Percentiles rank a stretch among this genome's conserved stretches.
Conservation (phyloP, 2,329 filamentous ascomycete species). For the Alternaria brassicicola region DNA sequence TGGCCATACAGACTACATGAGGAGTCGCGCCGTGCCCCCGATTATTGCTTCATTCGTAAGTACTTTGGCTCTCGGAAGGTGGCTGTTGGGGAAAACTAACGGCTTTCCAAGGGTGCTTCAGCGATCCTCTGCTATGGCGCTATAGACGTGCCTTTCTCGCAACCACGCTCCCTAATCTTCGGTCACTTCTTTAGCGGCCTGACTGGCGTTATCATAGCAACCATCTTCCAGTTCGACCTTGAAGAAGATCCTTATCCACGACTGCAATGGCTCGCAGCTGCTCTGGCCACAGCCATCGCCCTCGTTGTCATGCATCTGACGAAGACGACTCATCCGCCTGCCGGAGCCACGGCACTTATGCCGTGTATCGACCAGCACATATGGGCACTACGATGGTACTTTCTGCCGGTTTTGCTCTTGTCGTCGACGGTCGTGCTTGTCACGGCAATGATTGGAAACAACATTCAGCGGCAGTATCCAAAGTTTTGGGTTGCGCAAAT, state of each 20-base stretch:
- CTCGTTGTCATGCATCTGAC: slow-evolving; percentile 55
- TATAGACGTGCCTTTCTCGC: slow-evolving; percentile 53
- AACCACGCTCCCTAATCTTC: slow-evolving; percentile 53
- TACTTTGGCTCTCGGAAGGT: slow-evolving; percentile 1
- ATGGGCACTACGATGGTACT: slow-evolving; percentile 52
- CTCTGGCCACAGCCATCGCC: slow-evolving; percentile 51
- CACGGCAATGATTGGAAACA: slow-evolving; percentile 53
- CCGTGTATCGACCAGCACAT: slow-evolving; percentile 49
- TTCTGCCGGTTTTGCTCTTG: slow-evolving; percentile 51
- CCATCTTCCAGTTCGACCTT: slow-evolving; percentile 51
- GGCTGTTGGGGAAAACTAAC: background rate
- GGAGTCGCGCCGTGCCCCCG: slow-evolving; percentile 48
- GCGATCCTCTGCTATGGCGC: slow-evolving; percentile 56
- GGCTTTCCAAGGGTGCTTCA: slow-evolving; percentile 49
- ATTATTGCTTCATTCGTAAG: slow-evolving; percentile 51
- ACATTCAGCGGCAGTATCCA: slow-evolving; percentile 54
- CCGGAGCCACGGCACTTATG: slow-evolving; percentile 55
- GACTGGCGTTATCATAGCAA: slow-evolving; percentile 52
- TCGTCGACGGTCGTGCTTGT: slow-evolving; percentile 49
- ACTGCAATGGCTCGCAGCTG: slow-evolving; percentile 53
- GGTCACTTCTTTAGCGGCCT: slow-evolving; percentile 55
- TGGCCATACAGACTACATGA: slow-evolving; percentile 49
- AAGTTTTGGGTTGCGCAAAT: slow-evolving; percentile 54
- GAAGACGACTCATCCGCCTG: slow-evolving; percentile 56
- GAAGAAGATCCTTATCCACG: slow-evolving; percentile 30